These are phyloP conservation scores for Malus hybrid DNA, from an alignment of 331 rosid genomes.

Conservation along the genomic window DNA sequence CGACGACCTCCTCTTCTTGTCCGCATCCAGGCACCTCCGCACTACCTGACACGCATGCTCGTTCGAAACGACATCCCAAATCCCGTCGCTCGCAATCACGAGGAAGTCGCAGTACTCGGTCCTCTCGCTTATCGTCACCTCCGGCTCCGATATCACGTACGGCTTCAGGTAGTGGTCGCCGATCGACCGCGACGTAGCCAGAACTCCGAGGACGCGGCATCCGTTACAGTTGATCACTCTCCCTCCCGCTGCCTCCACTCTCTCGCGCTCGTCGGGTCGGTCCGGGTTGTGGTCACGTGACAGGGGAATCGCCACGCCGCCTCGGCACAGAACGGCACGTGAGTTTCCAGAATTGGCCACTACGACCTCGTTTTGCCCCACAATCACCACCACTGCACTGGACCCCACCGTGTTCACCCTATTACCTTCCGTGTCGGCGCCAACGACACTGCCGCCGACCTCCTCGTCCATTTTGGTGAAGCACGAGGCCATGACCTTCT, in stretches of 20 bases:
- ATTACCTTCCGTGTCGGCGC: not conserved
- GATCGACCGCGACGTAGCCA: constrained; percentile 58
- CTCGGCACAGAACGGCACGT: constrained; percentile 47
- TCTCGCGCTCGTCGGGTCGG: constrained; percentile 49
- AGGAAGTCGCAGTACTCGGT: constrained; percentile 40
- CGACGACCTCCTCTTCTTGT: constrained; percentile 10
- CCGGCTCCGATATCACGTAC: constrained; percentile 44
- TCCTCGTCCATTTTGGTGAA: constrained; percentile 61
- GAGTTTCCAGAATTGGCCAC: constrained; percentile 68
- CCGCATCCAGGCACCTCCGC: constrained; percentile 17
- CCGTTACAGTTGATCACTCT: constrained; percentile 46
- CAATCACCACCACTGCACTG: constrained; percentile 46
- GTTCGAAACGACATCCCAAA: constrained; percentile 60
- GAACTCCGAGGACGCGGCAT: constrained; percentile 48
- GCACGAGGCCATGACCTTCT: constrained; percentile 25
- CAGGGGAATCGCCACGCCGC: constrained; percentile 40
- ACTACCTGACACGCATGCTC: constrained; percentile 44
- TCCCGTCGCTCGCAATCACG: constrained; percentile 60
- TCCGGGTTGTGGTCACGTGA: constrained; percentile 63
- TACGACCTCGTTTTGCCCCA: constrained; percentile 36
- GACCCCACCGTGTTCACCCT: constrained; percentile 38
- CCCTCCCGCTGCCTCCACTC: constrained; percentile 66
- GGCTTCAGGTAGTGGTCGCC: constrained; percentile 65
- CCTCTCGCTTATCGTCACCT: constrained; percentile 31
- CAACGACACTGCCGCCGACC: constrained; percentile 2